Percentiles rank a stretch among this genome's conserved stretches.
phyloP scores from a whole-genome alignment of 352 stramenopile genomes.

The Phytopythium oedochilum region DNA sequence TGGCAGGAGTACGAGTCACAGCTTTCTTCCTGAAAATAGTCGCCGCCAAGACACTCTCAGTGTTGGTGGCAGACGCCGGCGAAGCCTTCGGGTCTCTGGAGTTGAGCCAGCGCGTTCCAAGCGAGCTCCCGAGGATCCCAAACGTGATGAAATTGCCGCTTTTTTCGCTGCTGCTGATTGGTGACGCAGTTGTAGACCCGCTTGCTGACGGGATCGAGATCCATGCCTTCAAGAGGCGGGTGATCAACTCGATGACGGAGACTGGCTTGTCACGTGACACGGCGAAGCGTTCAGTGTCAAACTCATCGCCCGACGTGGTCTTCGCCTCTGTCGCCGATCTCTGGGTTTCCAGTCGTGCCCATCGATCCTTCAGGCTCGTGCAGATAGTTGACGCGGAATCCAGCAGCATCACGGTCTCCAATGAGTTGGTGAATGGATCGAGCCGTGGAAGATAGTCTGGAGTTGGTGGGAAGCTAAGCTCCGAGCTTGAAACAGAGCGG shows the following conservation, averaged over 20 bases:
- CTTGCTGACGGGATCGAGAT: slow-evolving; percentile 24
- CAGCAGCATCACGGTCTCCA: slow-evolving; percentile 42
- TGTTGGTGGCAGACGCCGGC: neutral
- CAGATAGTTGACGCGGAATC: slow-evolving; percentile 55
- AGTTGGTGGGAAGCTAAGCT: neutral
- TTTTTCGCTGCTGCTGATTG: neutral
- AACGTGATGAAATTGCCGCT: slow-evolving; percentile 18
- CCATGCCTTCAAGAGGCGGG: slow-evolving; percentile 49
- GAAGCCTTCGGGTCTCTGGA: neutral
- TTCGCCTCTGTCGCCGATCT: slow-evolving; percentile 25
- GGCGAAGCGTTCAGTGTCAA: slow-evolving; percentile 57
- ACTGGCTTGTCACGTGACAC: slow-evolving; percentile 43
- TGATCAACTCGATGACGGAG: slow-evolving; percentile 55
- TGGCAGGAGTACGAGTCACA: slow-evolving; percentile 6
- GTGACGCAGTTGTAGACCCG: neutral
- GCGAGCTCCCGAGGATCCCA: slow-evolving; percentile 4
- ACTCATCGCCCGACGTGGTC: slow-evolving; percentile 16
- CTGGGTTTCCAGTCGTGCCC: slow-evolving; percentile 48
- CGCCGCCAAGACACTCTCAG: slow-evolving; percentile 17
- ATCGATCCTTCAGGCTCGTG: slow-evolving; percentile 55
- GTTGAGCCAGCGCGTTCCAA: slow-evolving; percentile 3
- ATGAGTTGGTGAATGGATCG: slow-evolving; percentile 31
- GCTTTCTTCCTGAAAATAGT: slow-evolving; percentile 38
- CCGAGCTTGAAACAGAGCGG: neutral
- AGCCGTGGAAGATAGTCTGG: slow-evolving; percentile 48